Conservation (phyloP, 2,329 filamentous ascomycete genomes). For the Monosporascus sp. region DNA sequence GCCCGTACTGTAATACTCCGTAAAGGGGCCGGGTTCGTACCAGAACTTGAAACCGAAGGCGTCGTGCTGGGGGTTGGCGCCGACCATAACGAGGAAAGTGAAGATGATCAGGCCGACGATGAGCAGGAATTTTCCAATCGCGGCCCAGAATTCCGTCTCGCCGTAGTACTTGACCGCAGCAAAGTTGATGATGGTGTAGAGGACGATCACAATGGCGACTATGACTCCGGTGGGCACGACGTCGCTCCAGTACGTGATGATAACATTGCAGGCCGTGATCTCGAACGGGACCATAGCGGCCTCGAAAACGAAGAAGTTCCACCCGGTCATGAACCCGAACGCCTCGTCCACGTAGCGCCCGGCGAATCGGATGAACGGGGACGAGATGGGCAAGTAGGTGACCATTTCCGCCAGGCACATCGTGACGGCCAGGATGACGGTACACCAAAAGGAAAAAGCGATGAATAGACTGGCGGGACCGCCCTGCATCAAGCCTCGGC, state of each 20-base stretch:
- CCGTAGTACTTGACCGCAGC: conserved; percentile 71
- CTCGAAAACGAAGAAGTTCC: conserved; percentile 70
- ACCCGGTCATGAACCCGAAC: conserved; percentile 67
- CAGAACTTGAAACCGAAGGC: conserved; percentile 68
- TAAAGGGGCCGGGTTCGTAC: conserved; percentile 65
- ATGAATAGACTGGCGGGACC: conserved; percentile 54
- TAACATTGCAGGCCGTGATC: conserved; percentile 58
- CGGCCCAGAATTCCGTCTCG: conserved; percentile 71
- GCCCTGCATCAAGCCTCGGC: conserved; percentile 51
- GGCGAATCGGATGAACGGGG: conserved; percentile 73
- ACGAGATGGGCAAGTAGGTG: conserved; percentile 69
- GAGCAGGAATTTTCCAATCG: conserved; percentile 66
- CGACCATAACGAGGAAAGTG: conserved; percentile 79
- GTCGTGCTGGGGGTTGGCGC: conserved; percentile 70
- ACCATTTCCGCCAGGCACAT: conserved; percentile 70
- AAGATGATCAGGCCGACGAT: conserved; percentile 68
- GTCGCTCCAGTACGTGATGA: conserved; percentile 60
- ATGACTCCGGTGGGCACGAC: conserved; percentile 54
- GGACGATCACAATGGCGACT: conserved; percentile 53
- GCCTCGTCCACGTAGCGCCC: conserved; percentile 71
- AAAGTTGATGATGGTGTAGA: conserved; percentile 58
- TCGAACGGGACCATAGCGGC: conserved; percentile 64
- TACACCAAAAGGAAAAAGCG: conserved; percentile 58
- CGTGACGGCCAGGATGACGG: conserved; percentile 55
- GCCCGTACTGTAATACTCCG: conserved; percentile 58